These are phyloP conservation scores for Colletotrichum tropicale DNA, from an alignment of 2,329 filamentous ascomycete species.

Conservation along the genomic window DNA sequence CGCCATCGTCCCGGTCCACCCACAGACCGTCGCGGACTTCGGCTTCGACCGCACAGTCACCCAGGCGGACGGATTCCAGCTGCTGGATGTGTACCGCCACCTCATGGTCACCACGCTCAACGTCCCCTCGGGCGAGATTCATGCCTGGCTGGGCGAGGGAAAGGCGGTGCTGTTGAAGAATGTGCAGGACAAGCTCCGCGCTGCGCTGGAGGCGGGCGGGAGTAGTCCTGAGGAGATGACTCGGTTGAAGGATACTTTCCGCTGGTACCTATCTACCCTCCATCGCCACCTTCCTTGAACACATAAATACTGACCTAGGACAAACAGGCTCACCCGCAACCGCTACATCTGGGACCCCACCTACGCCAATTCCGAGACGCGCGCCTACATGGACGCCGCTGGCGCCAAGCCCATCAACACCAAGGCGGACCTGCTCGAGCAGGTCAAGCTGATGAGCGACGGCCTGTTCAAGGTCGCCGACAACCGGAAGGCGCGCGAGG, in stretches of 20 bases:
- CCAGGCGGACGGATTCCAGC: background rate
- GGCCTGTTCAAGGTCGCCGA: background rate
- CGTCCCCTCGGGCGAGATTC: background rate
- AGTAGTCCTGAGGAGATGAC: background rate
- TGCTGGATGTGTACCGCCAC: background rate
- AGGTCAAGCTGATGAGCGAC: background rate
- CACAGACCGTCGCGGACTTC: background rate
- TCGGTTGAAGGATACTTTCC: background rate
- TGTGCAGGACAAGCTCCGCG: background rate
- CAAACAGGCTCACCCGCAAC: background rate
- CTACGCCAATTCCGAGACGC: background rate
- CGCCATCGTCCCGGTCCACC: background rate
- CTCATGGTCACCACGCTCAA: background rate
- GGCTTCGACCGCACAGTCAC: background rate
- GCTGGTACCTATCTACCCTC: background rate
- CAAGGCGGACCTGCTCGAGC: background rate
- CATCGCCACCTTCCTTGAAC: background rate
- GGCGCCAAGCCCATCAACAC: background rate
- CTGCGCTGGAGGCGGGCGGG: background rate
- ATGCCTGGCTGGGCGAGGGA: background rate
- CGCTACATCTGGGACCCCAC: background rate
- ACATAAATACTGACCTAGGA: no score
- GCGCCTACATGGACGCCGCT: background rate
- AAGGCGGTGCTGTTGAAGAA: background rate
- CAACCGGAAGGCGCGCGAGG: background rate